These are phyloP conservation scores for Helotiales sp. DNA, from an alignment of 2,329 filamentous ascomycete genomes.

Conservation along the genomic window DNA sequence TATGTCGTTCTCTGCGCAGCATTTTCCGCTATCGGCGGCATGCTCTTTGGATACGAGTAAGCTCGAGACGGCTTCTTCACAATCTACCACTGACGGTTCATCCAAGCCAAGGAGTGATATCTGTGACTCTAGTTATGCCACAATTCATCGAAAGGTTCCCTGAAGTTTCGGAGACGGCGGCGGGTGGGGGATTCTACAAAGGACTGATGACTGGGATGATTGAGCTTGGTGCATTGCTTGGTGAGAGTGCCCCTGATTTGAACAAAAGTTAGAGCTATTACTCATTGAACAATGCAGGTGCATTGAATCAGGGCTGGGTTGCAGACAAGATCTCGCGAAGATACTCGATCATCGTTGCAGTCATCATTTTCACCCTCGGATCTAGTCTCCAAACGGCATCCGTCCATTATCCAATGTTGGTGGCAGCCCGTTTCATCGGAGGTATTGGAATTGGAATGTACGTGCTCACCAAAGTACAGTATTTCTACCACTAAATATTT, in stretches of 20 bases:
- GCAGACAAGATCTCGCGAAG: constrained; percentile 58
- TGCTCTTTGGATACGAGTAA: constrained; percentile 11
- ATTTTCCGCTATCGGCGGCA: constrained; percentile 8
- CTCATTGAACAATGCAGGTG: constrained; percentile 36
- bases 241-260: not conserved
- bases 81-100: not conserved
- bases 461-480: constrained; percentile 45
- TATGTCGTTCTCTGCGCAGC: constrained; percentile 3
- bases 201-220: constrained; percentile 7
- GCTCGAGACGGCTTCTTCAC: not conserved
- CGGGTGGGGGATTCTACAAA: constrained; percentile 9
- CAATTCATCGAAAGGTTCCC: constrained; percentile 8
- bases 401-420: constrained; percentile 55
- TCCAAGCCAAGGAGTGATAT: not conserved
- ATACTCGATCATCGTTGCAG: constrained; percentile 56
- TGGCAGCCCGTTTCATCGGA: constrained; percentile 52
- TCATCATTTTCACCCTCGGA: constrained; percentile 56
- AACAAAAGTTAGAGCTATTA: too few species aligned
- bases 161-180: not conserved
- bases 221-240: constrained; percentile 6
- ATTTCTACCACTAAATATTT: not conserved
- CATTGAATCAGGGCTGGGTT: constrained; percentile 54
- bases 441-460: constrained; percentile 55
- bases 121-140: constrained; percentile 10
- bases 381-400: constrained; percentile 57